Base-by-base conservation (phyloP, 495 filamentous ascomycete species). In the Margaritispora aquatica region DNA sequence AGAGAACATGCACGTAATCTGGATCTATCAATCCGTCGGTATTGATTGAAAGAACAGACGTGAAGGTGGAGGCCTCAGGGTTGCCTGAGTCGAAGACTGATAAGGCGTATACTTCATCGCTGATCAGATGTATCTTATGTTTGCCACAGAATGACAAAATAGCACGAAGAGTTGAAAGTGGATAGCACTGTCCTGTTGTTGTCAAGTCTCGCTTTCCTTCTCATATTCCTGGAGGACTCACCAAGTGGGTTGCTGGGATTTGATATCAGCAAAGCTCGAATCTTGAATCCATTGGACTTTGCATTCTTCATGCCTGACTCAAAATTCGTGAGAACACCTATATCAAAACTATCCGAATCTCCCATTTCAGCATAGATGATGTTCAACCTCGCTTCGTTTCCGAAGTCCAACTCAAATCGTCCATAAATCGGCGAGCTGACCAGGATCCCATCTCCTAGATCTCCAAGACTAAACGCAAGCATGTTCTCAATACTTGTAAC, bases 221-320 rank as follows among this genome's bases (percentile, higher is more conserved):
- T 26, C 13, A 52, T 48, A 5, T 48, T 19, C 44, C 15, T 5
- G 17, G 24, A 23, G 24, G 21, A 50, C 29, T 72, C 69, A 41
- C 83, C 79, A 0, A 84, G 70, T 0, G 84, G 84, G 64, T 87
- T 87, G 31, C 85, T 80, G 1, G 84, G 84, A 61, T 84, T 79
- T 61, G 79, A 80, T 9, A 87, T 68, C 44, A 85, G 69, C 24
- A 86, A 52, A 2, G 75, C 84, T 36, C 65, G 72, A 27, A 84
- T 77, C 15, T 62, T 71, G 2, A 61, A 46, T 1, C 70, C 69
- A 13, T 61, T 55, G 2, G 60, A 54, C 23, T 59, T 61, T 15
- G 70, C 63, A 2, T 63, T 62, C 19, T 66, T 54, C 15, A 66
- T 60, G 0, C 60, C 64, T 13, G 58, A 54, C 29, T 72, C 65